phyloP scores from a whole-genome alignment of 345 rosid genomes.

The Murraya koenigii region DNA sequence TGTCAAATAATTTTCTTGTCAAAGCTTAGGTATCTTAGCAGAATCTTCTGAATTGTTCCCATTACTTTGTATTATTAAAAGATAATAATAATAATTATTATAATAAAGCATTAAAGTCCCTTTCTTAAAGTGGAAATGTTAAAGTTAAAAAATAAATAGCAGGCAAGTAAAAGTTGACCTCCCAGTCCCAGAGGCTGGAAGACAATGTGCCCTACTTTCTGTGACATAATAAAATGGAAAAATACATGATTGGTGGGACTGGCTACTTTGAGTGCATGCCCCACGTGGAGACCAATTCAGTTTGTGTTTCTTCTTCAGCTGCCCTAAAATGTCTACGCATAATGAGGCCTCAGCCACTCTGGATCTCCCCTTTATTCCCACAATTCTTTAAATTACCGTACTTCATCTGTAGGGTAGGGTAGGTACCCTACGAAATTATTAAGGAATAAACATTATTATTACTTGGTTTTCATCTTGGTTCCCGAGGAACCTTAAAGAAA shows the following conservation, averaged over 20 bases:
- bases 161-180: constrained; percentile 20
- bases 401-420: constrained; percentile 9
- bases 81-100: background rate
- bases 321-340: constrained; percentile 11
- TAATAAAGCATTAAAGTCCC: background rate
- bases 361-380: background rate
- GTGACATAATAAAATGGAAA: constrained; percentile 17
- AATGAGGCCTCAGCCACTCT: background rate
- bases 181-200: background rate
- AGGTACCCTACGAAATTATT: constrained; percentile 5
- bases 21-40: constrained; percentile 21
- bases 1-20: background rate
- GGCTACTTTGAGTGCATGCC: constrained; percentile 21
- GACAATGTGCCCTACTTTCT: constrained; percentile 21
- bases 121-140: background rate
- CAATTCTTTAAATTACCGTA: background rate
- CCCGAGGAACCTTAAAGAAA: background rate
- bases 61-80: constrained; percentile 6
- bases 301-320: constrained; percentile 21
- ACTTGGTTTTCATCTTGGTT: background rate
- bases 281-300: constrained; percentile 47
- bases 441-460: background rate
- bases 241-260: constrained; percentile 32
- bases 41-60: constrained; percentile 29
- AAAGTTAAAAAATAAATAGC: background rate